A percentile compares a stretch with the other conserved stretches of the same genome.
These are phyloP conservation scores for Vickermania spadyakhi DNA, from an alignment of 208 protist species.

Conservation along the genomic window DNA sequence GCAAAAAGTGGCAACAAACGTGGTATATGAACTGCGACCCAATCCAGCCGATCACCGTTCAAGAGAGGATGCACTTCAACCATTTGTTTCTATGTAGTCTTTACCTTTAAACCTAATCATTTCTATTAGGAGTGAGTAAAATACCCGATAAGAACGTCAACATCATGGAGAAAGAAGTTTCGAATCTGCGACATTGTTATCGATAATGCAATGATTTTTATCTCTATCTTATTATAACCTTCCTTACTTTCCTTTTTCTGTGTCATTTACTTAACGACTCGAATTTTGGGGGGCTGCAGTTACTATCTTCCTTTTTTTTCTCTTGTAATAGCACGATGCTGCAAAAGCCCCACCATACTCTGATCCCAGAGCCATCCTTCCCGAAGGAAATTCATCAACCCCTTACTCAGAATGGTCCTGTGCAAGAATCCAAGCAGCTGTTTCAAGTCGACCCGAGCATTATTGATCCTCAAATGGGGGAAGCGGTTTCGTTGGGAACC, in stretches of 20 bases:
- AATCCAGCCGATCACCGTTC: conserved; percentile 79
- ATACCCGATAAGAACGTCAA: too few relatives aligned
- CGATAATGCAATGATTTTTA: not conserved
- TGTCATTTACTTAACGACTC: not conserved
- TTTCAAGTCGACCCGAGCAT: conserved; percentile 68
- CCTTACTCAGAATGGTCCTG: conserved; percentile 55
- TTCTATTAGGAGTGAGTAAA: too few relatives aligned
- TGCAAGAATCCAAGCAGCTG: conserved; percentile 40
- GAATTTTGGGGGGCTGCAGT: too few relatives aligned
- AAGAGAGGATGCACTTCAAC: conserved; percentile 31
- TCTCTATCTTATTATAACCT: not conserved
- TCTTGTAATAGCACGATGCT: conserved; percentile 35
- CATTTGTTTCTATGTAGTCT: conserved; percentile 24
- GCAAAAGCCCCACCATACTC: conserved; percentile 48
- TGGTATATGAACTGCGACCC: conserved; percentile 70
- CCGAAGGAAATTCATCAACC: conserved; percentile 32
- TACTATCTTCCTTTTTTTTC: conserved; percentile 1
- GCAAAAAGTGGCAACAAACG: conserved; percentile 68
- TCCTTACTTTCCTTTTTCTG: conserved; percentile 1
- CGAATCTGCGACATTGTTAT: too few relatives aligned
- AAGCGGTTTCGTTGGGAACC: conserved; percentile 89
- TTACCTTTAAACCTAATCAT: too few relatives aligned
- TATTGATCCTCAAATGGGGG: conserved; percentile 74
- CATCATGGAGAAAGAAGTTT: too few relatives aligned
- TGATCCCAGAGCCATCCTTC: conserved; percentile 72